Conservation (phyloP, 1,284 basidiomycete genomes). For the Ganoderma multipileum region DNA sequence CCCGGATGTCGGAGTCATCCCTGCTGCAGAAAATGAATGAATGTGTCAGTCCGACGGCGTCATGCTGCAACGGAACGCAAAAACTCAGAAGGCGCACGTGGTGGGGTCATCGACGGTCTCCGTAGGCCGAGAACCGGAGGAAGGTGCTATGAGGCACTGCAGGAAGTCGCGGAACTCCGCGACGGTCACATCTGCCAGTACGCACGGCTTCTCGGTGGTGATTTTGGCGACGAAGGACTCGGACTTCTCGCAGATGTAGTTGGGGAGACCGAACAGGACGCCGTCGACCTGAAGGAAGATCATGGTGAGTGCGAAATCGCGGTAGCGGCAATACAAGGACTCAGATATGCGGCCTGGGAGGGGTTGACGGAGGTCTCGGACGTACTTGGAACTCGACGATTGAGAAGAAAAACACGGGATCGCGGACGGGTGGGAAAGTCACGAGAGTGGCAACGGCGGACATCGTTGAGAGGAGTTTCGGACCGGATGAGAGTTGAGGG, state of each 20-base stretch:
- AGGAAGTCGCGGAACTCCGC: conserved; percentile 1
- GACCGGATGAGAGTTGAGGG: neutral
- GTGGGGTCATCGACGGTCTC: neutral
- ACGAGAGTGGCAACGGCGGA: neutral
- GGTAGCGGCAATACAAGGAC: neutral
- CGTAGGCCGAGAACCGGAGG: neutral
- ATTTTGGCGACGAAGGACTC: neutral
- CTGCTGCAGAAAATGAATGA: neutral
- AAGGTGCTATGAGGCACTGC: neutral
- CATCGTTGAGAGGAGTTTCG: neutral
- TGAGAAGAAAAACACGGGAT: neutral
- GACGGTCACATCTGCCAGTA: neutral
- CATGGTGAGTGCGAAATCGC: neutral
- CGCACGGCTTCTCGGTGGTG: neutral
- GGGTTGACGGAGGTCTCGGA: neutral
- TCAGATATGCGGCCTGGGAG: neutral
- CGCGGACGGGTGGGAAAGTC: neutral
- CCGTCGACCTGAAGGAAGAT: neutral
- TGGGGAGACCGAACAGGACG: neutral
- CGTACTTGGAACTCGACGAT: neutral
- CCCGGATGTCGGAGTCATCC: neutral
- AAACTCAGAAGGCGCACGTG: neutral
- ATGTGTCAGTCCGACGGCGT: too few species aligned
- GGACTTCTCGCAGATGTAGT: neutral
- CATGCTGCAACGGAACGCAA: too few species aligned